A percentile compares a stretch with the other conserved stretches of the same genome.
phyloP scores from a whole-genome alignment of 495 filamentous ascomycete species.

The Podospora didyma region DNA sequence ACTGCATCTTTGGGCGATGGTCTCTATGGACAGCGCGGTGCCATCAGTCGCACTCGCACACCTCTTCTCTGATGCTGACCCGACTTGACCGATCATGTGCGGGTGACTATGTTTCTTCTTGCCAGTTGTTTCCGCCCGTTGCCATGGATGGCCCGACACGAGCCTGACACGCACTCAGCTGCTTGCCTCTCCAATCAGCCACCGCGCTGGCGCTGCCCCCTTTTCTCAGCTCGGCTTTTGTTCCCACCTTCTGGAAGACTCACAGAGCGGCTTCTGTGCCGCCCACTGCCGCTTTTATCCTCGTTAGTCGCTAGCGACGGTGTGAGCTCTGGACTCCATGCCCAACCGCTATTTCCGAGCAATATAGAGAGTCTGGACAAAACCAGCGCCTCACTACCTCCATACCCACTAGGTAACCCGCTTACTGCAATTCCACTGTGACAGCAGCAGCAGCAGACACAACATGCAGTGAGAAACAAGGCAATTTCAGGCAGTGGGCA shows the following conservation, averaged over 20 bases:
- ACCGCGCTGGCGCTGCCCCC: background rate
- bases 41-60: too few relatives aligned
- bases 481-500: too few relatives aligned
- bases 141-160: slow-evolving; percentile 12
- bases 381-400: too few relatives aligned
- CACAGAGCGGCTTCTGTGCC: background rate
- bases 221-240: background rate
- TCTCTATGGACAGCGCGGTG: background rate
- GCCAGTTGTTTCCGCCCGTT: slow-evolving; percentile 13
- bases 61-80: background rate
- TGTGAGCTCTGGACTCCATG: too few relatives aligned
- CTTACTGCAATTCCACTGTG: too few relatives aligned
- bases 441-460: too few relatives aligned
- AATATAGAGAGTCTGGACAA: too few relatives aligned
- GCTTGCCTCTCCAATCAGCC: slow-evolving; percentile 14
- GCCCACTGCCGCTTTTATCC: background rate
- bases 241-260: background rate
- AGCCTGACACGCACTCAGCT: slow-evolving; percentile 22
- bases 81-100: background rate
- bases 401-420: too few relatives aligned
- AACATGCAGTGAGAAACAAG: too few relatives aligned
- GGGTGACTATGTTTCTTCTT: slow-evolving; percentile 5
- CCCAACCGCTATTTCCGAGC: too few relatives aligned
- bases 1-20: background rate
- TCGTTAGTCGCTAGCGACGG: too few relatives aligned